Evolutionary conservation across 495 filamentous ascomycete genomes (phyloP).

Genomic region (Podospora tetraspora): DNA sequence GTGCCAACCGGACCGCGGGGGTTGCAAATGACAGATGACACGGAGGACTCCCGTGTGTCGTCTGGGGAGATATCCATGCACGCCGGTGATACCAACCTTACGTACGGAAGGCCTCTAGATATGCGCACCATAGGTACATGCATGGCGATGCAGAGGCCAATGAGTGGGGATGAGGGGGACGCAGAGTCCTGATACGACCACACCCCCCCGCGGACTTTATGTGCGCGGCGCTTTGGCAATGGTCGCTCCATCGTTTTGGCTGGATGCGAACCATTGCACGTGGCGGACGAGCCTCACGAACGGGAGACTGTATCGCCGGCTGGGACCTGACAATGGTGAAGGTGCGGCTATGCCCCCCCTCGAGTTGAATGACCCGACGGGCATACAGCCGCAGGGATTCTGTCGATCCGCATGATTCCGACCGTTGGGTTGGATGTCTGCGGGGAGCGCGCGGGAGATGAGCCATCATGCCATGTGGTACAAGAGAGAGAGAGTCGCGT

Average conservation of each 20-base stretch:
- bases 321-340: not conserved
- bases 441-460: constrained; percentile 12
- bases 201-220: not conserved
- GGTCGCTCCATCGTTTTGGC: not conserved
- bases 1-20: not conserved
- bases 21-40: not conserved
- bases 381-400: not conserved
- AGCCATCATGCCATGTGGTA: constrained; percentile 13
- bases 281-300: not conserved
- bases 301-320: not conserved
- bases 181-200: not conserved
- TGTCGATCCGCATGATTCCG: constrained; percentile 8
- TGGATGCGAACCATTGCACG: not conserved
- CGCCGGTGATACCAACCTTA: constrained; percentile 1
- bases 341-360: not conserved
- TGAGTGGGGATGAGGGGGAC: not conserved
- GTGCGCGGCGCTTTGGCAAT: not conserved
- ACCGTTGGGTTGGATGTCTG: constrained; percentile 6
- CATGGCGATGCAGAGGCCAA: constrained; percentile 2
- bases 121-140: constrained; percentile 6
- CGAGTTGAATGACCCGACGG: not conserved
- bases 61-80: not conserved
- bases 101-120: constrained; percentile 8
- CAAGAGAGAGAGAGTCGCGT: not conserved
- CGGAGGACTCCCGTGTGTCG: not conserved